Base-by-base conservation (phyloP, 805 yeast genomes). In the Spathaspora girioi region DNA sequence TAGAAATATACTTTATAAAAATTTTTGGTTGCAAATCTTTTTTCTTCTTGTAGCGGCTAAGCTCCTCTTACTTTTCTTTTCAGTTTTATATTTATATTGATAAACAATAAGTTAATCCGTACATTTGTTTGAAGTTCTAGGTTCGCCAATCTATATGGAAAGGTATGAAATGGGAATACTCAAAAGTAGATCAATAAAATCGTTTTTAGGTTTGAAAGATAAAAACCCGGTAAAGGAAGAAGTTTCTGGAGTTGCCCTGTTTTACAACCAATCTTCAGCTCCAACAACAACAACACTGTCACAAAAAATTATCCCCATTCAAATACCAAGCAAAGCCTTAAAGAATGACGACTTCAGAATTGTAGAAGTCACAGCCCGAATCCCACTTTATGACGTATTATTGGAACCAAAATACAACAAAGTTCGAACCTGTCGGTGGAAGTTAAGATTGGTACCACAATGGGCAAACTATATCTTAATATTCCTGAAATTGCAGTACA, bases 391-490 rank as follows among this genome's bases (percentile, higher is more conserved):
- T 14, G 45, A 43, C 23, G 19, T 43, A 43, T 43, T 43, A 6
- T 23, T 19, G 27, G 29, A 19, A 14, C 45, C 45, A 20, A 43
- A 43, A 26, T 43, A 15, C 35, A 43, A 43, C 12, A 35, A 35
- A 15, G 18, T 35, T 35, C 23, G 44, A 17, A 15, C 17, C 4
- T 40, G 45, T 29, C 27, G 19, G 4, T 48, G 50, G 50, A 14
- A 27, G 8, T 43, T 48, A 19, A 44, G 20, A 23, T 15, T 38
- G 19, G 5, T 23, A 12, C n/a, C 23, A 3, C 26, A 20, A 23
- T 48, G 48, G 48, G 10, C 14, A 8, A n/a, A 26, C 23, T 48
- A 48, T 18, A 20, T 48, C n/a, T 43, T 48, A 31, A 26, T 48
- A 15, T 42, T 19, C 15, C 35, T 48, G 11, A 46, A 42, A 17